Conservation (phyloP, 2,329 filamentous ascomycete genomes). For the Pyrenochaeta sp. region DNA sequence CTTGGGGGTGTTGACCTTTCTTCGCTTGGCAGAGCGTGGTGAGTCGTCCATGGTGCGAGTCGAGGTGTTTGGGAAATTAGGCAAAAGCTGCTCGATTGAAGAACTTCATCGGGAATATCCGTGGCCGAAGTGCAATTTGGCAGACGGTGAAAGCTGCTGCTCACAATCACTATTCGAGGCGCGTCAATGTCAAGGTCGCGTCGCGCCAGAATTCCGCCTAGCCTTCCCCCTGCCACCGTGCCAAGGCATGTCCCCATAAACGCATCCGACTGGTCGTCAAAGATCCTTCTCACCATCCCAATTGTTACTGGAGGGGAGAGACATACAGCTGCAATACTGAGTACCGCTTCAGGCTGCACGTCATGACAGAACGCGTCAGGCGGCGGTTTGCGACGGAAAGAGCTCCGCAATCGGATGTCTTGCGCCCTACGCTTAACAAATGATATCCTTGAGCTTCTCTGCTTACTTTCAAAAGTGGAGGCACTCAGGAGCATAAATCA, state of each 20-base stretch:
- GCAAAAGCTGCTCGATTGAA: background rate
- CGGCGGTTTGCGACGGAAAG: too few relatives aligned
- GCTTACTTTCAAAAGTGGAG: too few relatives aligned
- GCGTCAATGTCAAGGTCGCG: slow-evolving; percentile 24
- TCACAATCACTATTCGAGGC: too few relatives aligned
- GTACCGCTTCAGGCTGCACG: background rate
- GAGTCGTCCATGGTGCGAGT: slow-evolving; percentile 41
- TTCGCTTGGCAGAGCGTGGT: slow-evolving; percentile 47
- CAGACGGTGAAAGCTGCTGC: slow-evolving; percentile 7
- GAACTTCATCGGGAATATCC: slow-evolving; percentile 3
- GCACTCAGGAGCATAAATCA: background rate
- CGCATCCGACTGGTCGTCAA: too few relatives aligned
- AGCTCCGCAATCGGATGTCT: too few relatives aligned
- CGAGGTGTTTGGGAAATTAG: background rate
- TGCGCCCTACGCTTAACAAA: too few relatives aligned
- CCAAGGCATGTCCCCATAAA: too few relatives aligned
- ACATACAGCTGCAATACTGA: background rate
- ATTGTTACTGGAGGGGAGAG: background rate
- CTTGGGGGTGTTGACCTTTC: slow-evolving; percentile 44
- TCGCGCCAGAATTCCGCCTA: slow-evolving; percentile 24
- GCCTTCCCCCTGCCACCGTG: slow-evolving; percentile 15
- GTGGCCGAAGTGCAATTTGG: background rate
- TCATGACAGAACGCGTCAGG: background rate
- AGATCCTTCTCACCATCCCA: too few relatives aligned
- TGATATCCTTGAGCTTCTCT: background rate